Conservation (phyloP, 2,329 filamentous ascomycete species). For the Penicillium sp. region DNA sequence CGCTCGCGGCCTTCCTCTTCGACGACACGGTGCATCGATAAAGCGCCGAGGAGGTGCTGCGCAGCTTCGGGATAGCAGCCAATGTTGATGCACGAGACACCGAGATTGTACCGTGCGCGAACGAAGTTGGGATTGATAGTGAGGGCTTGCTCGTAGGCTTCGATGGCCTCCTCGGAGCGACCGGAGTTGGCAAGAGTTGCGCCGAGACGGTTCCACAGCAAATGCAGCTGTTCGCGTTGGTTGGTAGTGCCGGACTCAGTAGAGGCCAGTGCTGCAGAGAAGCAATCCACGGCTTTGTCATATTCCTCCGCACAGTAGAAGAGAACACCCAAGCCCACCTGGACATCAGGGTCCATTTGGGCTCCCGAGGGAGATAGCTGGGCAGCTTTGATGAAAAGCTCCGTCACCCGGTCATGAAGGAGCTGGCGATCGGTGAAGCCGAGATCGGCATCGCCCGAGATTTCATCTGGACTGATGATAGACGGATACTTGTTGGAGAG, state of each 20-base stretch:
- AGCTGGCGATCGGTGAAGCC: conserved; percentile 90
- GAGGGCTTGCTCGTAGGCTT: conserved; percentile 89
- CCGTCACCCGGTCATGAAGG: conserved; percentile 83
- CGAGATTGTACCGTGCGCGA: conserved; percentile 90
- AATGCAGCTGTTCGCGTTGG: conserved; percentile 76
- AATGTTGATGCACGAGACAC: conserved; percentile 95
- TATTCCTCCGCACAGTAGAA: conserved; percentile 98
- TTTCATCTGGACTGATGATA: conserved; percentile 64
- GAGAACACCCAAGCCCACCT: conserved; percentile 90
- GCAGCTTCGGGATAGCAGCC: conserved; percentile 91
- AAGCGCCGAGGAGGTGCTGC: conserved; percentile 80
- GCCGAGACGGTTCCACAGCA: conserved; percentile 95
- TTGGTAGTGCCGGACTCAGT: conserved; percentile 80
- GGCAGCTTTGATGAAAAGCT: conserved; percentile 85
- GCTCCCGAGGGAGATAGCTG: conserved; percentile 86
- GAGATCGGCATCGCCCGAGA: conserved; percentile 72
- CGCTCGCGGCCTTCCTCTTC: conserved; percentile 78
- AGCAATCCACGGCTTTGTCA: conserved; percentile 97
- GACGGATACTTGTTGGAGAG: conserved; percentile 88
- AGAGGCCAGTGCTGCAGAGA: conserved; percentile 80
- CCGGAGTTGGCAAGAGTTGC: conserved; percentile 94
- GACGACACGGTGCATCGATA: conserved; percentile 92
- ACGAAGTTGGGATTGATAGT: conserved; percentile 93
- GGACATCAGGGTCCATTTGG: conserved; percentile 97
- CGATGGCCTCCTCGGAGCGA: conserved; percentile 89